Conservation (phyloP, 2,329 filamentous ascomycete genomes). For the Aspergillus sp. region DNA sequence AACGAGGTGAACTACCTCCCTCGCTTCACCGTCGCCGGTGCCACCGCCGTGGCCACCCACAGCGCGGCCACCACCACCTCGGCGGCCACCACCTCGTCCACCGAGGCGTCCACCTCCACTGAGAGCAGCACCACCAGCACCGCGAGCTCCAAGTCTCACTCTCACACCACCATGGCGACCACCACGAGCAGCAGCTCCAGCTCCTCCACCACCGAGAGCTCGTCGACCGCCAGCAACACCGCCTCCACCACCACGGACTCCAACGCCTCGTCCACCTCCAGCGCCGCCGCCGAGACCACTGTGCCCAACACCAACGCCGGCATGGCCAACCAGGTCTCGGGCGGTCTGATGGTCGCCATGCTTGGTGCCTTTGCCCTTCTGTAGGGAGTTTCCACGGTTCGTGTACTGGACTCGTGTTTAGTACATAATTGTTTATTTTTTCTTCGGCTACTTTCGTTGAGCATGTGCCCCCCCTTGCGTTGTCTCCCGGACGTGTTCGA, state of each 20-base stretch:
- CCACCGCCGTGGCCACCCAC: constrained; percentile 36
- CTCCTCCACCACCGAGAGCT: constrained; percentile 15
- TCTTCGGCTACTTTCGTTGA: not conserved
- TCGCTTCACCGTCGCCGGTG: constrained; percentile 49
- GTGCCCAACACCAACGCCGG: constrained; percentile 31
- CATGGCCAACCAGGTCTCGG: constrained; percentile 31
- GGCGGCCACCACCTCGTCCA: constrained; percentile 19
- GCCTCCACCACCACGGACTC: constrained; percentile 19
- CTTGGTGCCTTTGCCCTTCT: constrained; percentile 33
- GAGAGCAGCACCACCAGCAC: constrained; percentile 14
- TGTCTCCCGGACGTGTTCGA: not conserved
- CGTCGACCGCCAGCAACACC: constrained; percentile 15
- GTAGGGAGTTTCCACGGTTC: no score
- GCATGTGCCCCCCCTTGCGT: not conserved
- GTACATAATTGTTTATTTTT: constrained; percentile 1
- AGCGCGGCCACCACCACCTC: constrained; percentile 23
- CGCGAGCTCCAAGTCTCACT: constrained; percentile 9
- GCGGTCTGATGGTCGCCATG: constrained; percentile 33
- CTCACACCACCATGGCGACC: constrained; percentile 10
- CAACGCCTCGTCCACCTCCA: constrained; percentile 17
- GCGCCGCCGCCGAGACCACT: constrained; percentile 19
- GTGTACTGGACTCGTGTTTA: no score
- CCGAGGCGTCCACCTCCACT: constrained; percentile 20
- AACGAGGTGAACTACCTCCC: constrained; percentile 51
- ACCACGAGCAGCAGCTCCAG: constrained; percentile 24